Conservation (phyloP, 1,284 basidiomycete genomes). For the Puccinia coronata region DNA sequence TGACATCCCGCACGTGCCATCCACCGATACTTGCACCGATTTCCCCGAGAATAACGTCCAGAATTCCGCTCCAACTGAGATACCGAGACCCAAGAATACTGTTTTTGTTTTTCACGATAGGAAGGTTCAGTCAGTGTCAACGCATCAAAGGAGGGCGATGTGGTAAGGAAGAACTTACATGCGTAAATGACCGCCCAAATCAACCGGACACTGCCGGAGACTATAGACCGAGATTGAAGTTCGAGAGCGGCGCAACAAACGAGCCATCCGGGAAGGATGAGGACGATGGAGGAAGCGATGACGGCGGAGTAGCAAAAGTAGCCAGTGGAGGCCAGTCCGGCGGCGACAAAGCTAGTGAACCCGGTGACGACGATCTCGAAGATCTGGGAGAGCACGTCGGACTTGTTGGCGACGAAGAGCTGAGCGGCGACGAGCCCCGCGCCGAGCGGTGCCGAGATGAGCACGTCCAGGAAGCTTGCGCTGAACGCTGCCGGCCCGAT, state of each 20-base stretch:
- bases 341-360: constrained; percentile 75
- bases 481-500: constrained; percentile 71
- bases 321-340: constrained; percentile 70
- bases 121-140: not conserved
- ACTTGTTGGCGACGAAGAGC: constrained; percentile 68
- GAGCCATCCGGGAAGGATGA: constrained; percentile 74
- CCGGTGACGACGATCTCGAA: constrained; percentile 84
- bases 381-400: constrained; percentile 80
- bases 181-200: constrained; percentile 76
- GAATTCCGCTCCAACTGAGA: constrained; percentile 55
- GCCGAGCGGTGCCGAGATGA: constrained; percentile 76
- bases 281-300: constrained; percentile 77
- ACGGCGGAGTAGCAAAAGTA: constrained; percentile 83
- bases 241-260: constrained; percentile 78
- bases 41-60: constrained; percentile 34
- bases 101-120: not conserved
- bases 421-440: constrained; percentile 77
- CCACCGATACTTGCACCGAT: constrained; percentile 39
- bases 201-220: constrained; percentile 79
- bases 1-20: constrained; percentile 38
- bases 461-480: constrained; percentile 77
- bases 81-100: constrained; percentile 54
- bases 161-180: constrained; percentile 16
- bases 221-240: constrained; percentile 64
- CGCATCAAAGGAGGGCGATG: not conserved